Evolutionary conservation across 2,329 filamentous ascomycete species (phyloP), one percentile per base, ranked within the genome.

Genomic region (Arthrobotrys megalospora): DNA sequence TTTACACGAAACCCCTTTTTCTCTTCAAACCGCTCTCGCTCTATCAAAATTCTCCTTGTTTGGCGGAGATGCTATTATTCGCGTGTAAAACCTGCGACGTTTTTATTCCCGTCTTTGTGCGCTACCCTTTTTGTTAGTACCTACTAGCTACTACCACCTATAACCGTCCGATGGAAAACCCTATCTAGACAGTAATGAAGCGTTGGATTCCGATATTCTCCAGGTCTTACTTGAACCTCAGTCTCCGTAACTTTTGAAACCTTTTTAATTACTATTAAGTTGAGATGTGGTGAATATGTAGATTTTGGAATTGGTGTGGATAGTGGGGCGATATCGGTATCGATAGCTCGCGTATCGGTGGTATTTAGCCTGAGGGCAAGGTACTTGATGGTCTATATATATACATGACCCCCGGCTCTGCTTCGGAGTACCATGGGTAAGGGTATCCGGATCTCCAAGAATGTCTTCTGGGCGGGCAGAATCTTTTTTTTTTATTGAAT

Each of bases 261-360:
- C 36, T 38, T 10, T 38, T 45, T 2, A n/a, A 45, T 45, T 1
- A 6, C 45, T 21, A 21, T 21, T 21, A 21, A 21, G 7, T n/a
- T 10, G 24, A 28, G 24, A 28, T 28, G 24, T 5, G 2, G 2
- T 28, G 7, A 21, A 24, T 8, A 21, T 16, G 7, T 24, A n/a
- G 14, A 14, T 16, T 36, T 34, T 32, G 11, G 24, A 34, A 8
- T 48, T 32, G 55, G 16, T 12, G 36, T 48, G 55, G n/a, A 52
- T 60, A 24, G 68, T 64, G 58, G 47, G 52, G 52, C 16, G 36
- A 45, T 72, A 72, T 72, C 85, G 99, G 98, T 87, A 97, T 93
- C 85, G 95, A 99, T 81, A 96, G 68, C 90, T 99, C 58, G 58
- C 58, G 36, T 64, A 64, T 55, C 47, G 21, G 36, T 8, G 24